Conservation (phyloP, 1,139 yeast species). For the Taphrina wiesneri region DNA sequence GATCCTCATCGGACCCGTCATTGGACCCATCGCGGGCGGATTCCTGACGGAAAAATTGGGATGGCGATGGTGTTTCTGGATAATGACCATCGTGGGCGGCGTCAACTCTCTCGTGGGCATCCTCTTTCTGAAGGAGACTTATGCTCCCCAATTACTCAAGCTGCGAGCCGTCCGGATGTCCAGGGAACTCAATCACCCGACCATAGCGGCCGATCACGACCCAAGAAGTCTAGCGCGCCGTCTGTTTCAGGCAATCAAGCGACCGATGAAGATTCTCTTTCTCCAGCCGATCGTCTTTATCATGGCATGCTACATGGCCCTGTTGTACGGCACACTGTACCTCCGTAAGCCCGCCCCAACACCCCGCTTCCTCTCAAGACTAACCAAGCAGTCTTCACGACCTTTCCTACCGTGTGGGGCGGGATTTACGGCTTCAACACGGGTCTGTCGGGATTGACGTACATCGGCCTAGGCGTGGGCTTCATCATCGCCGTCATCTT, state of each 20-base stretch:
- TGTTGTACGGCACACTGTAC: conserved; percentile 63
- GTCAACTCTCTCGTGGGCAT: conserved; percentile 65
- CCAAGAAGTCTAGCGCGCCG: conserved; percentile 1
- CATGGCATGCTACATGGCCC: conserved; percentile 62
- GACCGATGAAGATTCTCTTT: conserved; percentile 58
- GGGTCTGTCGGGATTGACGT: conserved; percentile 58
- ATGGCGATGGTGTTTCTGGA: conserved; percentile 64
- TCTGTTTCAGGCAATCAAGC: conserved; percentile 31
- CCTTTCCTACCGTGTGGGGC: conserved; percentile 71
- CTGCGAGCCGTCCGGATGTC: conserved; percentile 4
- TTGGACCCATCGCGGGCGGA: conserved; percentile 77
- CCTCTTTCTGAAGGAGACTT: conserved; percentile 72
- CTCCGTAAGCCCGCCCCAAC: conserved; percentile 45
- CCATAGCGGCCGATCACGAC: conserved; percentile 17
- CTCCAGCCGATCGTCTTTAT: conserved; percentile 62
- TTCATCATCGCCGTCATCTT: conserved; percentile 41
- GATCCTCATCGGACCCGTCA: conserved; percentile 69
- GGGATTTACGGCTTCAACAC: conserved; percentile 58
- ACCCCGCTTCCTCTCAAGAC: too few species aligned
- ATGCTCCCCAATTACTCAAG: conserved; percentile 68
- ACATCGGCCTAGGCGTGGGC: conserved; percentile 56
- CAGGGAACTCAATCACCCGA: conserved; percentile 7
- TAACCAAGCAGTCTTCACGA: conserved; percentile 55
- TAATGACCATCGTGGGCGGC: conserved; percentile 51
- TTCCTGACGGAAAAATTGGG: conserved; percentile 64